Conservation (phyloP, 2,329 filamentous ascomycete species). For the Mycogone perniciosa region DNA sequence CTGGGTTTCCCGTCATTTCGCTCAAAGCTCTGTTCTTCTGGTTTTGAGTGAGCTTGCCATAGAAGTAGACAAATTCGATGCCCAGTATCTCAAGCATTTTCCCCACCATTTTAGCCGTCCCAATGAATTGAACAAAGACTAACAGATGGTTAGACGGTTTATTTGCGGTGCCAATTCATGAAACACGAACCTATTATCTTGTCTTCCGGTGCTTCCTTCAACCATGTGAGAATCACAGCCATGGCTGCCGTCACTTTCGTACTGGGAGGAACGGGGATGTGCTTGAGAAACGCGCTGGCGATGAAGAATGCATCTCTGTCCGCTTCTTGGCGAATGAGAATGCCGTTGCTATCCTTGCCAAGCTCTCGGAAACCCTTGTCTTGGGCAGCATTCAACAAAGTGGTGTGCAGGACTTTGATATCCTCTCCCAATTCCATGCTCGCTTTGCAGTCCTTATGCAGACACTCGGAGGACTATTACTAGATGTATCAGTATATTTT, state of each 20-base stretch:
- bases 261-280: conserved; percentile 19
- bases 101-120: not conserved
- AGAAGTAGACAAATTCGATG: conserved; percentile 2
- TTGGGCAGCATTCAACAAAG: not conserved
- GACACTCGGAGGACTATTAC: not conserved
- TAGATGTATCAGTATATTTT: not conserved
- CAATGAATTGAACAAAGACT: conserved; percentile 7
- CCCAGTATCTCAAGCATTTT: not conserved
- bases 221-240: conserved; percentile 28
- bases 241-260: conserved; percentile 28
- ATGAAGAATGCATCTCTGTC: conserved; percentile 1
- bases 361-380: conserved; percentile 10
- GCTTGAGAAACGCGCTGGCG: not conserved
- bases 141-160: not conserved
- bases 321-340: conserved; percentile 5
- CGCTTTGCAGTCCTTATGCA: accelerated
- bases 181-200: conserved; percentile 32
- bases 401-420: not conserved
- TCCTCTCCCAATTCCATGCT: not conserved
- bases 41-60: not conserved
- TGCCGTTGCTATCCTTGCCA: conserved; percentile 20
- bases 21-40: not conserved
- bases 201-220: conserved; percentile 24
- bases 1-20: not conserved
- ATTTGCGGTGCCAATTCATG: not conserved